Base-by-base conservation (phyloP, 2,329 filamentous ascomycete genomes). In the Blastomyces gilchristii region DNA sequence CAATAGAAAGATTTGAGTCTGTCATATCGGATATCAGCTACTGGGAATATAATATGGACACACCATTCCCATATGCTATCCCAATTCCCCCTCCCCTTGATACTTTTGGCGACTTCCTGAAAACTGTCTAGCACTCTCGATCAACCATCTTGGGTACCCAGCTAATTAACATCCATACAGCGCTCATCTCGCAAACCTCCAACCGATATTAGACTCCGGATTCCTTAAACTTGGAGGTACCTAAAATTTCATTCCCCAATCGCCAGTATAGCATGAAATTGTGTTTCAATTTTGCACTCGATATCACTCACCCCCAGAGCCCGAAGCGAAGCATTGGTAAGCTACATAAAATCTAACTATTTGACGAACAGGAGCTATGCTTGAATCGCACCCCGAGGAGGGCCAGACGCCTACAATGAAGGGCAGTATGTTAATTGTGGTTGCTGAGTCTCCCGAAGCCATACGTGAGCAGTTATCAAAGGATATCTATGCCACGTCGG, bases 401-500 rank as follows among this genome's bases (percentile, higher is more conserved):
- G 83, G 82, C 63, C 81, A 87, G 31, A 75, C 78, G 4, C 83
- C 81, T 25, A 82, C 85, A 53, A 91, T 94, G 77, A 84, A 85
- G 66, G 91, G 90, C 52, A 91, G 87, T 72, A 84, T 86, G 22
- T 77, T 94, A 70, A 79, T 95, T 37, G 79, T 84, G 49, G 74
- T 83, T 39, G 90, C 88, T 8, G 82, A 84, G 65, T 86, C 82
- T 9, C 85, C 82, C 69, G 87, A 91, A 67, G 87, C 91, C 72
- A 84, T 90, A 1, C 73, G 87, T 50, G 82, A 87, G 68, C 71
- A 82, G 60, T 73, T 96, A 57, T 83, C 83, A 74, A 81, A 83
- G 58, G 91, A 96, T 77, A 78, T 91, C 11, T 96, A 96, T 76
- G 79, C 81, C 11, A 81, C 77, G 65, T 80, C 76, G 53, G 89